Base-by-base conservation (phyloP, 2,329 filamentous ascomycete genomes). In the Triangularia verruculosa region DNA sequence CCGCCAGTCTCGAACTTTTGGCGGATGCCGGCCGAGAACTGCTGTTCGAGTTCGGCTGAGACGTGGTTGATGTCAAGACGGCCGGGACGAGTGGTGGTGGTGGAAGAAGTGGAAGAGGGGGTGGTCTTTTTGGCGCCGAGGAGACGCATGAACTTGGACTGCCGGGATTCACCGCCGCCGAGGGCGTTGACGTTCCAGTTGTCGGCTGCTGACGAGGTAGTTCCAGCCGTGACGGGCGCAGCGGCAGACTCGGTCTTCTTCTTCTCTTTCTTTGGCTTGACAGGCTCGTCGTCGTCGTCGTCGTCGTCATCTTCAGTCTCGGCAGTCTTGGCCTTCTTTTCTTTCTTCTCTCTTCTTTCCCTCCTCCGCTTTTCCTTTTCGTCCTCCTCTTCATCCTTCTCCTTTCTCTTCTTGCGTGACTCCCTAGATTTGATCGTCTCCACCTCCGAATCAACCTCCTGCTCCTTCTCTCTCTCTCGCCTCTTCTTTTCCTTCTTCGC, bases 71-170 rank as follows among this genome's bases (percentile, higher is more conserved):
- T 71, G 70, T 75, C 39, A 72, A 77, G 66, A 69, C 70, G 75
- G 60, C 67, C 25, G 20, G 60, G 57, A 24, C 62, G 58, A 15
- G 39, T 30, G 17, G 34, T 63, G 20, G 17, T 30, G 7, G 52
- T 55, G 1, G 55, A 12, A 4, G 66, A 51, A 2, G 67, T 52
- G 1, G 58, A 11, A 5, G 66, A 51, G 1, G 68, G 61, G 0
- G 70, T 75, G 24, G 75, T 75, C 72, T 82, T 84, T 65, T 80
- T 83, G 1, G 76, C 82, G 20, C 84, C 84, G 3, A 87, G 77
- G 1, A 87, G 79, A 30, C 82, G 78, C 69, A 86, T 73, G 65
- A 86, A 86, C 74, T 87, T 87, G 65, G 76, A 75, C 69, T 86
- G 82, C 12, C 85, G 78, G 57, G 77, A 76, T 17, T 75, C 69